Conservation (phyloP, 176 grass and related monocot genomes). For the Triticum aestivum region DNA sequence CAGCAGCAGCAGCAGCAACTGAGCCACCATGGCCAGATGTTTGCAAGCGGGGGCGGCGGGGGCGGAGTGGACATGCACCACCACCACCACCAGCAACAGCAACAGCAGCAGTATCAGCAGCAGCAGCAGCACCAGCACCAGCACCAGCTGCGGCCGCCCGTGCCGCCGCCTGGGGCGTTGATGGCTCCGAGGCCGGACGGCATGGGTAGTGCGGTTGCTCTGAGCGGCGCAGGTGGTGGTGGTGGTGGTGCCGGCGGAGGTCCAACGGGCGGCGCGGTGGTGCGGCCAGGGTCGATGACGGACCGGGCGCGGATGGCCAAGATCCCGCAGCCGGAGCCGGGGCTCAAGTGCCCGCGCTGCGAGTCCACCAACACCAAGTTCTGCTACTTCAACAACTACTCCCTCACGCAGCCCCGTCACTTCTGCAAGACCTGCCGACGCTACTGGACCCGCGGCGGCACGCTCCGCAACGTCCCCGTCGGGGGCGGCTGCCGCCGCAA, state of each 20-base stretch:
- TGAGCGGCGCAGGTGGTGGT: slow-evolving; percentile 1
- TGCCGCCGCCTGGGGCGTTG: slow-evolving; percentile 28
- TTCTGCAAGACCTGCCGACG: slow-evolving; percentile 98
- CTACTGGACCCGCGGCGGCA: slow-evolving; percentile 88
- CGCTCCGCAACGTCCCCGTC: slow-evolving; percentile 82
- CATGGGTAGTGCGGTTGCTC: slow-evolving; percentile 20
- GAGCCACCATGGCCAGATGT: slow-evolving; percentile 34
- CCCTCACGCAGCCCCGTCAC: slow-evolving; percentile 93
- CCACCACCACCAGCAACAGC: slow-evolving; percentile 28
- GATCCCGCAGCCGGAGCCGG: slow-evolving; percentile 72
- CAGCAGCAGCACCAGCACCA: not conserved
- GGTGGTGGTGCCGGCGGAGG: not conserved
- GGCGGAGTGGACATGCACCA: slow-evolving; percentile 25
- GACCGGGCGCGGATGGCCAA: slow-evolving; percentile 66
- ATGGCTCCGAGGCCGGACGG: slow-evolving; percentile 45
- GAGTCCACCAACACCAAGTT: slow-evolving; percentile 97
- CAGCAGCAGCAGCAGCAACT: slow-evolving; percentile 42
- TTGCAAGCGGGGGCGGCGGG: not conserved
- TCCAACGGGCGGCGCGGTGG: slow-evolving; percentile 8
- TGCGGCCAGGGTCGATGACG: slow-evolving; percentile 62
- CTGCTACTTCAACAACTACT: slow-evolving; percentile 99
- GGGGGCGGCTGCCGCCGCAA: slow-evolving; percentile 91
- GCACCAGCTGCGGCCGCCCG: slow-evolving; percentile 14
- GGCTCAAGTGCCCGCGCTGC: slow-evolving; percentile 95
- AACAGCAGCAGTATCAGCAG: not conserved